These are phyloP conservation scores for Apiotrichum montevideense DNA, from an alignment of 1,284 basidiomycete species.

Conservation along the genomic window DNA sequence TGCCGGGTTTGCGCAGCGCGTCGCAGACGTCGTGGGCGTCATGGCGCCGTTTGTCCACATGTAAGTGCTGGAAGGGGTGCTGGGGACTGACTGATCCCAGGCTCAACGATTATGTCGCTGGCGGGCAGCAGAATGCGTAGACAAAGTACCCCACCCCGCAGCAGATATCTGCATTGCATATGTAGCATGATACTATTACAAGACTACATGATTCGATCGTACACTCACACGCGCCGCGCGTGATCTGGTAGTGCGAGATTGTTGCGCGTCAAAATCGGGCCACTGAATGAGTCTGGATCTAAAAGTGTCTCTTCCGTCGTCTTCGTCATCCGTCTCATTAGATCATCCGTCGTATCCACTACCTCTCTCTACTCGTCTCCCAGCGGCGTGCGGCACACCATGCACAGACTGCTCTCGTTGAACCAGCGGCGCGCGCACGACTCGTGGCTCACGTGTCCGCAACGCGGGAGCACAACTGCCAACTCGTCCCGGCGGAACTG, in stretches of 20 bases:
- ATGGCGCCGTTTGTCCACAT: slow-evolving; percentile 73
- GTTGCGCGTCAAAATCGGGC: too few species aligned
- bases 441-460: slow-evolving; percentile 56
- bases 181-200: too few species aligned
- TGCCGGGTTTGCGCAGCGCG: slow-evolving; percentile 59
- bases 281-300: too few species aligned
- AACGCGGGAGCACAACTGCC: slow-evolving; percentile 58
- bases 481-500: slow-evolving; percentile 64
- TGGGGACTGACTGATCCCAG: not conserved
- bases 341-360: too few species aligned
- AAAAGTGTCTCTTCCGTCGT: too few species aligned
- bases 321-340: too few species aligned
- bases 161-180: too few species aligned
- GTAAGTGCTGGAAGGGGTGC: slow-evolving; percentile 49
- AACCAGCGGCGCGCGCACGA: slow-evolving; percentile 43
- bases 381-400: slow-evolving; percentile 40
- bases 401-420: slow-evolving; percentile 39
- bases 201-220: too few species aligned
- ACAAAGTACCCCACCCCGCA: too few species aligned
- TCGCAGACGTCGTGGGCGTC: slow-evolving; percentile 56
- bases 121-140: too few species aligned
- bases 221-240: too few species aligned
- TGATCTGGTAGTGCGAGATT: too few species aligned
- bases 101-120: not conserved
- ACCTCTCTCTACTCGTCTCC: not conserved